These are phyloP conservation scores for Colletotrichum destructivum DNA, from an alignment of 2,329 filamentous ascomycete genomes.

Conservation along the genomic window DNA sequence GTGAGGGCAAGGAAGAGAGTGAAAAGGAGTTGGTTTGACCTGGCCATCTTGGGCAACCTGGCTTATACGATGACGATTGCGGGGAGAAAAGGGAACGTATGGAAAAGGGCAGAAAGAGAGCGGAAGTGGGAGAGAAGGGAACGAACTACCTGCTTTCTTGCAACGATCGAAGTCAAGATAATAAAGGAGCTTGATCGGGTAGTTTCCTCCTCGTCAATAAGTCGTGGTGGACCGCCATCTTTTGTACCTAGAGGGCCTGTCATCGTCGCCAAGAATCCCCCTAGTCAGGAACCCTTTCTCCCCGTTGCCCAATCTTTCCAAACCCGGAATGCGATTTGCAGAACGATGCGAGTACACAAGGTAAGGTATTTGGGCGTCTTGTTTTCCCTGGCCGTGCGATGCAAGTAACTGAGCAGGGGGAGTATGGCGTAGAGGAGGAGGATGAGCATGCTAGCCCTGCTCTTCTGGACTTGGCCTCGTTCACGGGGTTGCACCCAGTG, in stretches of 20 bases:
- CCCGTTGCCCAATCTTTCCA: background rate
- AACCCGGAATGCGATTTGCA: background rate
- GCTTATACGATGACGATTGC: background rate
- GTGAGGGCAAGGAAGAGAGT: slow-evolving; percentile 27
- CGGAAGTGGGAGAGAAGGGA: background rate
- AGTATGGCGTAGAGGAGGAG: slow-evolving; percentile 3
- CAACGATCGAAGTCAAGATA: background rate
- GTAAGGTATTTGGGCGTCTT: no score
- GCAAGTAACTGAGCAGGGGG: background rate
- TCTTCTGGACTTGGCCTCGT: slow-evolving; percentile 2
- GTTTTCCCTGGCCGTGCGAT: background rate
- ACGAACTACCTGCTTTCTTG: background rate
- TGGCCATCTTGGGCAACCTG: slow-evolving; percentile 24
- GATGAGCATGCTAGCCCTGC: background rate
- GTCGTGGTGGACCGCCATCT: slow-evolving; percentile 18
- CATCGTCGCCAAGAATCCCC: slow-evolving; percentile 25
- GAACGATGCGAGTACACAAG: no score
- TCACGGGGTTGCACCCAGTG: slow-evolving; percentile 16
- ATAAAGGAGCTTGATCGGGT: background rate
- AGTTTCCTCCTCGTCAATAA: no score
- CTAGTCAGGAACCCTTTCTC: slow-evolving; percentile 13
- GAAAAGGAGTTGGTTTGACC: slow-evolving; percentile 30
- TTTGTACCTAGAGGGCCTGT: slow-evolving; percentile 8
- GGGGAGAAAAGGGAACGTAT: slow-evolving; percentile 1
- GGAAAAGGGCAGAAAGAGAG: slow-evolving; percentile 8